Evolutionary conservation across 2,329 filamentous ascomycete species (phyloP), one percentile per base, ranked within the genome.

Genomic region (Trichoderma oligosporum): DNA sequence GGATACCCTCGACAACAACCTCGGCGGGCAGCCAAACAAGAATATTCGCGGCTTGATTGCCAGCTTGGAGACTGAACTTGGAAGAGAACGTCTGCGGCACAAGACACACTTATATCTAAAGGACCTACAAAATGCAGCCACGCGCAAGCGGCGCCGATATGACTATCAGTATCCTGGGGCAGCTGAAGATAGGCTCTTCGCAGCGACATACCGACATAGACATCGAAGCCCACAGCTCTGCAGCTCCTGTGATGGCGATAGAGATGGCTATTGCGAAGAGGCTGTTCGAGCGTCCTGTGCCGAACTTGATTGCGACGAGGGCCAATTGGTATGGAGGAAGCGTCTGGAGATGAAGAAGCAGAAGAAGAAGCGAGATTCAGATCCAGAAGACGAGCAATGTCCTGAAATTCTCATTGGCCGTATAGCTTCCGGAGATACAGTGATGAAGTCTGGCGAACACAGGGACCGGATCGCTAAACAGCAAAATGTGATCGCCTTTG

Each of bases 171-270:
- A 67, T 49, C 71, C 70, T 9, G 66, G 66, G 2, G 36, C 49
- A 7, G 60, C 56, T 0, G 33, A 64, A 9, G 69, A 74, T 51
- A 63, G 61, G 20, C 63, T 73, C 1, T 73, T 68, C 38, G 36
- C 60, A 16, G 25, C 70, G 11, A 35, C 35, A 14, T 71, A 72
- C 54, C 61, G 53, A 1, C 72, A 73, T 58, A 69, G 67, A 38
- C 71, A 73, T 47, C 65, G 63, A 16, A 14, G 11, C 12, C 35
- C 47, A 11, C 6, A 16, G 20, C 7, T 6, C 14, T 60, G 44
- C 4, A 42, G 53, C 33, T 64, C 61, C 31, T n/a, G 5, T 4
- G 33, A 52, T 6, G 61, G 59, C 29, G 12, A 24, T 9, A 20
- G 36, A 1, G 42, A 2, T n/a, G 0, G 45, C 60, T 12, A 48